Base-by-base conservation (phyloP, 164 flowering plant species). In the Dillenia suffruticosa region DNA sequence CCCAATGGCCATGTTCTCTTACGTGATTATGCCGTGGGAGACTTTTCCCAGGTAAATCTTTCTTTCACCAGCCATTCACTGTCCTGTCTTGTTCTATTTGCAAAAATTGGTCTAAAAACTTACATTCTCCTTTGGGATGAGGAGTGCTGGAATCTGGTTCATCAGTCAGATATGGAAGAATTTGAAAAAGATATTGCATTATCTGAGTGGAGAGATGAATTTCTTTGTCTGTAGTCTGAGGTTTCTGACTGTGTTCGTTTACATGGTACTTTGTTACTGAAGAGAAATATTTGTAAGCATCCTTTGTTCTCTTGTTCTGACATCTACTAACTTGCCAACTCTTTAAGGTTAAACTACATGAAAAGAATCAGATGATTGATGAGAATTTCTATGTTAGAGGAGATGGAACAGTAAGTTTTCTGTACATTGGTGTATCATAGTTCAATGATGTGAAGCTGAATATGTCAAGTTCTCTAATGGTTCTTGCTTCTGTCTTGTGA, bases 331-430 rank as follows among this genome's bases (percentile, higher is more conserved):
- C 32, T 2, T 26, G 51, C 22, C 58, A 58, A 61, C 32, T 58
- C 58, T 64, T 57, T 51, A 69, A 81, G 85, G 74, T 71, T 63
- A 72, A 74, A 63, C 72, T 81, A 51, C 61, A 45, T 26, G 55
- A 58, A 24, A 74, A 63, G 57, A 77, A 76, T 26, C 81, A 74
- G 66, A 69, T 72, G 63, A 74, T 81, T 61, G 64, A 74, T 49
- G 74, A 79, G 52, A 81, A 79, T 62, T 81, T 79, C 46, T 79
- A 71, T 57, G 70, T 72, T 51, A 70, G 82, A 55, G 81, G 82
- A 59, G 85, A 81, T 66, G 85, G 85, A 26, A 81, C 82, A 48
- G 85, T 81, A 72, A 78, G 85, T 76, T 24, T 57, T 56, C 22
- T 60, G 15, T 16, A 16, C 12, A 10, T n/a, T 16, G 46, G 8